phyloP scores from a whole-genome alignment of 2,329 filamentous ascomycete species.

The Didymellaceae sp. region DNA sequence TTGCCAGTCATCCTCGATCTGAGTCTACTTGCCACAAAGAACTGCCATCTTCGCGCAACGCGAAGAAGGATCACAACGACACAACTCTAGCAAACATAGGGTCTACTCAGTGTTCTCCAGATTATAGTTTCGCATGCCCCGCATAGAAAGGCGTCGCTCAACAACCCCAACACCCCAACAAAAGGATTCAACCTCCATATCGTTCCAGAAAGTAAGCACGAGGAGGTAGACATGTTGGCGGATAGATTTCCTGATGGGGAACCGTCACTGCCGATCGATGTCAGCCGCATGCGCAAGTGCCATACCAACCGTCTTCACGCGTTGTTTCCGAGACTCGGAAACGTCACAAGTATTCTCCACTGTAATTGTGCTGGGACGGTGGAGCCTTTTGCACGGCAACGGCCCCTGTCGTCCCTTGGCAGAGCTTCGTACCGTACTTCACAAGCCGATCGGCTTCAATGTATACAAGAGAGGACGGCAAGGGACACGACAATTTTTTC shows the following conservation, averaged over 20 bases:
- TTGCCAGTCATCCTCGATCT: too few relatives aligned
- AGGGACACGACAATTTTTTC: too few relatives aligned
- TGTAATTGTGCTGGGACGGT: not conserved
- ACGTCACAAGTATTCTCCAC: not conserved
- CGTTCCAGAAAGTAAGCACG: conserved; percentile 1
- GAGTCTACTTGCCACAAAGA: too few relatives aligned
- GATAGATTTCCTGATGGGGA: conserved; percentile 8
- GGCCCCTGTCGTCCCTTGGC: not conserved
- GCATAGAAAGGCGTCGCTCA: conserved; percentile 2
- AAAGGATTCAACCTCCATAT: conserved; percentile 3
- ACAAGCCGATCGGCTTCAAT: too few relatives aligned
- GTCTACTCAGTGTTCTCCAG: conserved; percentile 11
- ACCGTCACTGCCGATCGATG: conserved; percentile 4
- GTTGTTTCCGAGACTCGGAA: conserved; percentile 4
- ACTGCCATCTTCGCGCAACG: too few relatives aligned
- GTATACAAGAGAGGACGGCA: too few relatives aligned
- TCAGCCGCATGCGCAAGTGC: conserved; percentile 13
- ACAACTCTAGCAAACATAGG: too few relatives aligned
- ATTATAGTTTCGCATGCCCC: conserved; percentile 3
- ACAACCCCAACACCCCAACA: conserved; percentile 7
- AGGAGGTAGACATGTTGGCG: conserved; percentile 1
- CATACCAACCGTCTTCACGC: not conserved
- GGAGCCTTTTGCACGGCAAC: not conserved
- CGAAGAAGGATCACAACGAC: too few relatives aligned
- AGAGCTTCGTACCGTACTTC: too few relatives aligned